Base-by-base conservation (phyloP, 148 eudicot species). In the Vaccinium vitisidaea region DNA sequence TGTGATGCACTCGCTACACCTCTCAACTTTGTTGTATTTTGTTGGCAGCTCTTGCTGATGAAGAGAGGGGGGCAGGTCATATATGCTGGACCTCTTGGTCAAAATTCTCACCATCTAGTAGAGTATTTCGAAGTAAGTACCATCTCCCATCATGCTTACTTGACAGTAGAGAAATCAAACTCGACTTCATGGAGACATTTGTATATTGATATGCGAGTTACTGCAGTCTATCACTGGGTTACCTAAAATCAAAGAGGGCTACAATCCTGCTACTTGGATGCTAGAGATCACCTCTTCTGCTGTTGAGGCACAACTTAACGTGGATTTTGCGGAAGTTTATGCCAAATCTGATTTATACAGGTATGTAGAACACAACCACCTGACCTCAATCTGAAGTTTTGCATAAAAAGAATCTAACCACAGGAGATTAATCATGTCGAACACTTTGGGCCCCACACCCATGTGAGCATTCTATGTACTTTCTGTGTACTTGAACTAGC, bases 241-340 rank as follows among this genome's bases (percentile, higher is more conserved):
- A 56, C 87, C 90, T 25, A 86, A 89, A 77, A 88, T 88, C 53
- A 85, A 77, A 83, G 92, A 91, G 65, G 92, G 93, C 54, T 36
- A 5, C 48, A 91, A 91, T 88, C 93, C 93, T 58, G 93, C 93
- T 8, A 91, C 93, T 12, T 91, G 93, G 93, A 89, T 91, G 93
- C 90, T 91, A 75, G 93, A 91, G 11, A 63, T 91, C 59, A 89
- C 80, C 59, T 76, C 91, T 71, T 77, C 88, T 25, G 79, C 90
- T 1, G 83, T 87, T 63, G 93, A 91, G 84, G 80, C 86, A 65
- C 87, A 86, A 65, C 89, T 89, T 14, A 77, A 48, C 36, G 84
- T 91, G n/a, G 91, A 91, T 82, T 91, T 91, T 82, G 93, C 92
- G 21, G 90, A 89, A 50, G 82, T 89, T n/a, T 91, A 58, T 63